phyloP scores from a whole-genome alignment of 164 flowering plant genomes.

The Berberis thunbergii region DNA sequence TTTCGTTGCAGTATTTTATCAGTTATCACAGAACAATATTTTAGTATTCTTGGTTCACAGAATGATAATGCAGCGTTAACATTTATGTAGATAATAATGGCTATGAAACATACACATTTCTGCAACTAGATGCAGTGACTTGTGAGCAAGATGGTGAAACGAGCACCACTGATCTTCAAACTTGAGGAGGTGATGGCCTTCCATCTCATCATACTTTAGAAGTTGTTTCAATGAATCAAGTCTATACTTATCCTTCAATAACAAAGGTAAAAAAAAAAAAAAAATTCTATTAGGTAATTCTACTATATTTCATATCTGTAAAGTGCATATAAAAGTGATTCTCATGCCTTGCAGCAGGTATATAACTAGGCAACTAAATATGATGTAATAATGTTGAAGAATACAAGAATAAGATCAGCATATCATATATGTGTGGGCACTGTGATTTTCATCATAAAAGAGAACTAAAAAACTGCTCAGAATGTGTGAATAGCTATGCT shows the following conservation, averaged over 20 bases:
- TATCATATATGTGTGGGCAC: too few relatives aligned
- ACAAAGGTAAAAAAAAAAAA: not conserved
- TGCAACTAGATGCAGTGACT: slow-evolving; percentile 59
- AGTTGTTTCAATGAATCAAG: slow-evolving; percentile 45
- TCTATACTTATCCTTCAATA: slow-evolving; percentile 77
- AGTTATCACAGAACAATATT: too few relatives aligned
- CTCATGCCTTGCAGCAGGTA: not conserved
- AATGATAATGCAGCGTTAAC: too few relatives aligned
- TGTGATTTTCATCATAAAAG: too few relatives aligned
- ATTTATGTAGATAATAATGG: not conserved
- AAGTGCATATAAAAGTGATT: not conserved
- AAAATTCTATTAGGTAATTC: not conserved
- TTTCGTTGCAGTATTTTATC: too few relatives aligned
- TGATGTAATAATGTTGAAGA: too few relatives aligned
- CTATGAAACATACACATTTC: slow-evolving; percentile 55
- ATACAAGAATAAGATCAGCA: too few relatives aligned
- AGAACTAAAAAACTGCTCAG: too few relatives aligned
- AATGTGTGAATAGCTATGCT: too few relatives aligned
- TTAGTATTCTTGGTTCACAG: too few relatives aligned
- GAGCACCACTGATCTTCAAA: slow-evolving; percentile 91
- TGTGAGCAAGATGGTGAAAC: slow-evolving; percentile 68
- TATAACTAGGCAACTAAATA: not conserved
- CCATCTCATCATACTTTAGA: slow-evolving; percentile 27
- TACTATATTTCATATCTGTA: not conserved
- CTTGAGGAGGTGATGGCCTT: slow-evolving; percentile 22